Base-by-base conservation (phyloP, 441 rosid species). In the Manihot esculenta region DNA sequence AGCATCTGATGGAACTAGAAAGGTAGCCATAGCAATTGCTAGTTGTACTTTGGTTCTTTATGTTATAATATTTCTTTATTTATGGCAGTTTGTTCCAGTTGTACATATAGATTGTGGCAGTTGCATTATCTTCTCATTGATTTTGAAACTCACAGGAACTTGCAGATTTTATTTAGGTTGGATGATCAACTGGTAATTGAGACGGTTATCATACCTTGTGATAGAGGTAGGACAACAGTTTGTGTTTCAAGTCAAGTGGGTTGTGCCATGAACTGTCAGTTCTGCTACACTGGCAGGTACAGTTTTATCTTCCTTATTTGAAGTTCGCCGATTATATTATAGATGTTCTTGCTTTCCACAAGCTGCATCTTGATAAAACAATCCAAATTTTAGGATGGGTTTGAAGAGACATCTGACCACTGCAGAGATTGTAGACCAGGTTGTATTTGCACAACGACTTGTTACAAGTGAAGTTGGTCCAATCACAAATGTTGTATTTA, bases 261-360 rank as follows among this genome's bases (percentile, higher is more conserved):
- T 13, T 94, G 97, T 50, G 96, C 95, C 67, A 90, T 94, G 97
- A 90, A 90, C 78, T 94, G 99, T 76, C 99, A 94, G 76, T 94
- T 92, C 85, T 94, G 97, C 81, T 94, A 78, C 79, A 88, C 97
- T 58, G 94, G 99, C 79, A 89, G 99, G 97, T 73, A 74, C 80
- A 81, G 42, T 24, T 69, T 56, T 48, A 23, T 49, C 57, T 59
- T 55, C 48, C 55, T 72, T 2, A 3, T 65, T 49, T 62, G 21
- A 59, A 44, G 38, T 49, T 69, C 49, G 38, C 51, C 33, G 15
- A n/a, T 21, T 17, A 21, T 17, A 24, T 49, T 47, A 7, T 51
- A 41, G 56, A 26, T 55, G 33, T 14, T 60, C 58, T 67, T 71
- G 24, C 44, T 38, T n/a, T 53, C 23, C 30, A 11, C 0, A 3